Evolutionary conservation across 306 rosid species (phyloP), one percentile per base, ranked within the genome.

Genomic region (Cucurbita argyrosperma): DNA sequence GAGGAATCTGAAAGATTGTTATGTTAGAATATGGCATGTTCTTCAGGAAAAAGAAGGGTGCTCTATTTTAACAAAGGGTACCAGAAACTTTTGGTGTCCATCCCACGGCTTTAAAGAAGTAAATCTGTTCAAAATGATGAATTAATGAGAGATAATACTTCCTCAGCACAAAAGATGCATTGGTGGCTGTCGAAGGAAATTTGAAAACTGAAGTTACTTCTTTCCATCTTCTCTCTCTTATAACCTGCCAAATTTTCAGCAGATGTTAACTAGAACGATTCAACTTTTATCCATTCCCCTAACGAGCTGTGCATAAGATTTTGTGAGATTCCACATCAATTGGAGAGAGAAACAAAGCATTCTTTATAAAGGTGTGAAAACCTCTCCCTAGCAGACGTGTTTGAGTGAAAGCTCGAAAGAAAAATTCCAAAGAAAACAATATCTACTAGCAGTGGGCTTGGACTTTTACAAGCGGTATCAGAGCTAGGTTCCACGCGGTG

Each of bases 161-260:
- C 75, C 98, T 79, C 80, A 94, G 73, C 78, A 94, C 95, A 80
- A 87, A 94, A 57, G 98, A 89, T 40, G 98, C 97, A 80, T 94
- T 90, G 18, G 98, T 90, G 39, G 98, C 97, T 3, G 98, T 94
- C 11, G 97, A 89, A 26, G 98, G 98, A 76, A 94, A 94, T 81
- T 90, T 89, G 82, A 94, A 94, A 62, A 81, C 87, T 21, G 88
- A 78, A 1, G 98, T 89, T 61, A 94, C 87, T n/a, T 90, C 95
- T 85, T 94, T 94, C 98, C 98, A 94, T 82, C 79, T 85, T 78
- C 87, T 86, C 45, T 94, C 98, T 64, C 76, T 80, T 56, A 88
- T 78, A 73, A 94, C 83, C 98, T 94, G 90, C 74, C 64, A 79
- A 70, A 70, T 26, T 68, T 46, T 47, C 38, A 21, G 43, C 26